Conservation (phyloP, 169 alveolate species). For the Plasmodium inui region DNA sequence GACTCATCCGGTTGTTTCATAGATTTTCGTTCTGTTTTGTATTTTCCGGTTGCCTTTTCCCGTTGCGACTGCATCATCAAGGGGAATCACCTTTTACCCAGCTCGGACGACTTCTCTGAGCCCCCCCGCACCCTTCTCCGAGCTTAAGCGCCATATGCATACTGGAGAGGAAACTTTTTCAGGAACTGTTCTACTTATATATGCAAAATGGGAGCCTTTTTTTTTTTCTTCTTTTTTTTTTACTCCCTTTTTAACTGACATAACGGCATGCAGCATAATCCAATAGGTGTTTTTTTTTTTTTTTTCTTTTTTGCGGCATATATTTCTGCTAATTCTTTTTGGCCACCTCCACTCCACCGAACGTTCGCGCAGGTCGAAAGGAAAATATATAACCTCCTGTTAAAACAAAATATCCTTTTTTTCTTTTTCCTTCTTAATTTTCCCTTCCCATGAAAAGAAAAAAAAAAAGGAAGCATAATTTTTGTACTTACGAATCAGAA, state of each 20-base stretch:
- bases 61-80: no score
- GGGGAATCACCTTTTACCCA: no score
- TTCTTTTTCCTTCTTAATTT: no score
- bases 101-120: background rate
- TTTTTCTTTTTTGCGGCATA: background rate
- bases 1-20: background rate
- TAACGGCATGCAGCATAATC: background rate
- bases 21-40: background rate
- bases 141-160: background rate
- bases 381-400: background rate
- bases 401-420: background rate
- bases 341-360: background rate
- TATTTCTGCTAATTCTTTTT: background rate
- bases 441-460: background rate
- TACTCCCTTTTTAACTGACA: background rate
- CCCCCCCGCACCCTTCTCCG: no score
- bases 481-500: background rate
- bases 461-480: no score
- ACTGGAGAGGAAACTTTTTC: background rate
- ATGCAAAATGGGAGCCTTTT: background rate
- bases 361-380: background rate
- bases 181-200: no score
- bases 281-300: background rate
- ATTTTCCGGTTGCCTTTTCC: background rate
- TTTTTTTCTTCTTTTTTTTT: no score